Evolutionary conservation across 495 filamentous ascomycete genomes (phyloP).

Genomic region (Mycothermus thermophilus): DNA sequence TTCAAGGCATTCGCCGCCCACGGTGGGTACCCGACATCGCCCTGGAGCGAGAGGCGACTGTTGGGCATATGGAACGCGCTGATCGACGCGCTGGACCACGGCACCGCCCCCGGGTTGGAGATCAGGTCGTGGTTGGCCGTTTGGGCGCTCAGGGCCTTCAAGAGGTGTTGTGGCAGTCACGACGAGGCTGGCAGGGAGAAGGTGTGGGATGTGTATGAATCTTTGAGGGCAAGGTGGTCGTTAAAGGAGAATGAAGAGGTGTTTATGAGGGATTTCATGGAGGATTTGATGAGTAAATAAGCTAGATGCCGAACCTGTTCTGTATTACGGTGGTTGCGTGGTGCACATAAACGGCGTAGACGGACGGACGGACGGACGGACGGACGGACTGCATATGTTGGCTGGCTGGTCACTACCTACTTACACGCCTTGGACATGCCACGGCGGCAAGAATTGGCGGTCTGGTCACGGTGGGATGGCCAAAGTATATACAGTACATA

Average conservation of each 20-base stretch:
- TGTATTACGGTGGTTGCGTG: too few species aligned
- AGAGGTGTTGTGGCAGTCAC: constrained; percentile 21
- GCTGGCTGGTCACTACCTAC: too few species aligned
- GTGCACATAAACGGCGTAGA: too few species aligned
- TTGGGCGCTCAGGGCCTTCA: constrained; percentile 35
- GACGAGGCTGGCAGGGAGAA: too few species aligned
- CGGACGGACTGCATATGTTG: too few species aligned
- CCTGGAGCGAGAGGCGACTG: constrained; percentile 51
- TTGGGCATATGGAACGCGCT: constrained; percentile 35
- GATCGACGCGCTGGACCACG: constrained; percentile 25
- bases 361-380: too few species aligned
- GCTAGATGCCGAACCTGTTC: too few species aligned
- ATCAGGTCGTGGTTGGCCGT: constrained; percentile 37
- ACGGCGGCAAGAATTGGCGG: too few species aligned
- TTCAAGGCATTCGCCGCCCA: constrained; percentile 64
- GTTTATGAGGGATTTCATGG: constrained; percentile 27
- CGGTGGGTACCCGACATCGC: constrained; percentile 44
- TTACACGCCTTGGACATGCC: too few species aligned
- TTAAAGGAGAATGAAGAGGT: constrained; percentile 16
- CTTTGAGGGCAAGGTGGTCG: constrained; percentile 25
- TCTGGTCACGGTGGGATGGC: too few species aligned
- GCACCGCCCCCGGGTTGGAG: constrained; percentile 20
- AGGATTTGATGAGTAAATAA: constrained; percentile 7
- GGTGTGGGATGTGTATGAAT: constrained; percentile 30
- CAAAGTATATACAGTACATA: too few species aligned